Conservation (phyloP, 345 rosid genomes). For the Balakata baccata region DNA sequence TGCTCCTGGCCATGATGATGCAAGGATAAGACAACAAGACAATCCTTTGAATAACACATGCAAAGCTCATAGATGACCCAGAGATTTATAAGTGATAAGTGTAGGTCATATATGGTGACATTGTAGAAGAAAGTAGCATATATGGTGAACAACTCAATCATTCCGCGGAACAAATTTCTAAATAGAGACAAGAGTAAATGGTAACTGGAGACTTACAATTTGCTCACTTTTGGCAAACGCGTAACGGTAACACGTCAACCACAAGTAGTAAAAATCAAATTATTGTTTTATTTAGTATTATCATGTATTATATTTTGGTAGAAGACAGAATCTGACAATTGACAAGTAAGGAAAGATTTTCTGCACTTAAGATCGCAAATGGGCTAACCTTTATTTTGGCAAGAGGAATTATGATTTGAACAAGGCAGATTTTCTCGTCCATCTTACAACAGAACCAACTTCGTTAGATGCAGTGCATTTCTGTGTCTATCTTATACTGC, state of each 20-base stretch:
- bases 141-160: background rate
- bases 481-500: background rate
- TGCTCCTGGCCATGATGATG: slow-evolving; percentile 36
- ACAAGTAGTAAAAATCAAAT: background rate
- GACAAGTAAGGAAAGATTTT: slow-evolving; percentile 1
- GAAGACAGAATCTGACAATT: background rate
- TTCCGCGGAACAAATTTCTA: background rate
- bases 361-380: background rate
- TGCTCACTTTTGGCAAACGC: background rate
- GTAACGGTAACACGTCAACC: background rate
- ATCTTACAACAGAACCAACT: background rate
- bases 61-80: background rate
- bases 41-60: background rate
- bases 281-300: background rate
- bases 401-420: background rate
- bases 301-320: background rate
- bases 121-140: background rate
- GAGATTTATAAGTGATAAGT: background rate
- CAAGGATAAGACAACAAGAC: background rate
- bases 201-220: background rate
- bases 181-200: slow-evolving; percentile 1
- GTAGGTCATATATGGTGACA: background rate
- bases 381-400: background rate
- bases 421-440: background rate
- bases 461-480: background rate